Base-by-base conservation (phyloP, 2,329 filamentous ascomycete species). In the Fusarium sp. region DNA sequence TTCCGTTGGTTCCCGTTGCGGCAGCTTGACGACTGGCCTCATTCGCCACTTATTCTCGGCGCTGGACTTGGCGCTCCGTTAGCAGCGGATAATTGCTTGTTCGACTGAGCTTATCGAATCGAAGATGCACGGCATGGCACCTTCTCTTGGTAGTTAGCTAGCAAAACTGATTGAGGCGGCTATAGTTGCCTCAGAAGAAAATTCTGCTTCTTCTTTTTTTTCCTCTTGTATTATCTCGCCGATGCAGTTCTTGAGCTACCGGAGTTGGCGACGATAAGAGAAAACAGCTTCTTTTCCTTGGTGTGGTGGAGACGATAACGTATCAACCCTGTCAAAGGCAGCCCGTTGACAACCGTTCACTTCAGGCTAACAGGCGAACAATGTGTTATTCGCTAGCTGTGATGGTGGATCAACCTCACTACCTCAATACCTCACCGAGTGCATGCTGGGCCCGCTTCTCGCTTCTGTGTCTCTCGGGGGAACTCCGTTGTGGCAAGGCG, bases 41-140 rank as follows among this genome's bases (percentile, higher is more conserved):
- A 47, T 64, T 70, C 61, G 67, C 67, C 67, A 70, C 67, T 45
- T 44, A 28, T 60, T 60, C 54, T 64, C 42, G 47, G 58, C 49
- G 60, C 10, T 38, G 41, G 46, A 16, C 62, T 70, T 70, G 67
- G 67, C 67, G 30, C 13, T 55, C 55, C 26, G 40, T 52, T 59
- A 52, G 45, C 60, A 63, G 50, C 42, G 50, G 58, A 57, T 57
- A 64, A 56, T 50, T 63, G 51, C 61, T 63, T 58, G 42, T 18
- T 49, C 23, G 37, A 50, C 38, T 49, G 53, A 65, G 36, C 46
- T 65, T 65, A 53, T 65, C 46, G 41, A 64, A 38, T 51, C 47
- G 34, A 51, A 51, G 34, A 51, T 40, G 34, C 26, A 51, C 47
- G 34, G 15, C 44, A 50, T 46, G 34, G 31, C 61, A 60, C 31